A percentile compares a stretch with the other conserved stretches of the same genome.
phyloP scores from a whole-genome alignment of 352 stramenopile genomes.

The Plasmopara muralis region DNA sequence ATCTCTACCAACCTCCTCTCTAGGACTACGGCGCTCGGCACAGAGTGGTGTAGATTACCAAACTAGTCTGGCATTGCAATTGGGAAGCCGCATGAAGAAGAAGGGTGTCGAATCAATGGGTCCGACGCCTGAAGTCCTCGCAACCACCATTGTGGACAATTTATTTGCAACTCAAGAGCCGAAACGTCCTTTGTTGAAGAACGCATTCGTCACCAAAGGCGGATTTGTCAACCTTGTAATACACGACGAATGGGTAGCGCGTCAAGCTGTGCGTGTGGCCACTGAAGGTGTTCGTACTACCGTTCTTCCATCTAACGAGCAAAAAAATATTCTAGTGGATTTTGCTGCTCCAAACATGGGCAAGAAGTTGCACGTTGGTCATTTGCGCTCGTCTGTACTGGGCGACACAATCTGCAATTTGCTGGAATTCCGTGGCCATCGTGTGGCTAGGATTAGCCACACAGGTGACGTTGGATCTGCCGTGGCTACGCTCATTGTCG shows the following conservation, averaged over 20 bases:
- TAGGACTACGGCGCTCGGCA: conserved; percentile 61
- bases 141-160: conserved; percentile 28
- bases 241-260: conserved; percentile 59
- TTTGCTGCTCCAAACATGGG: conserved; percentile 80
- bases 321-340: conserved; percentile 57
- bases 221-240: conserved; percentile 81
- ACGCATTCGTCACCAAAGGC: conserved; percentile 52
- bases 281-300: conserved; percentile 37
- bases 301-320: conserved; percentile 9
- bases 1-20: conserved; percentile 11
- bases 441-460: conserved; percentile 64
- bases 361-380: conserved; percentile 82
- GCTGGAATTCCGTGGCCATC: conserved; percentile 72
- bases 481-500: conserved; percentile 67
- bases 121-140: conserved; percentile 32
- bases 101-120: conserved; percentile 2
- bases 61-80: conserved; percentile 55
- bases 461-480: conserved; percentile 73
- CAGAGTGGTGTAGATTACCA: conserved; percentile 71
- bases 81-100: conserved; percentile 32
- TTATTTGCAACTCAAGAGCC: conserved; percentile 9
- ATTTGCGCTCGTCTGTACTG: conserved; percentile 74
- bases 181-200: conserved; percentile 13
- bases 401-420: conserved; percentile 77
- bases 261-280: conserved; percentile 51